These are phyloP conservation scores for Chlorella sorokiniana DNA, from an alignment of 139 green algal species.

Conservation along the genomic window DNA sequence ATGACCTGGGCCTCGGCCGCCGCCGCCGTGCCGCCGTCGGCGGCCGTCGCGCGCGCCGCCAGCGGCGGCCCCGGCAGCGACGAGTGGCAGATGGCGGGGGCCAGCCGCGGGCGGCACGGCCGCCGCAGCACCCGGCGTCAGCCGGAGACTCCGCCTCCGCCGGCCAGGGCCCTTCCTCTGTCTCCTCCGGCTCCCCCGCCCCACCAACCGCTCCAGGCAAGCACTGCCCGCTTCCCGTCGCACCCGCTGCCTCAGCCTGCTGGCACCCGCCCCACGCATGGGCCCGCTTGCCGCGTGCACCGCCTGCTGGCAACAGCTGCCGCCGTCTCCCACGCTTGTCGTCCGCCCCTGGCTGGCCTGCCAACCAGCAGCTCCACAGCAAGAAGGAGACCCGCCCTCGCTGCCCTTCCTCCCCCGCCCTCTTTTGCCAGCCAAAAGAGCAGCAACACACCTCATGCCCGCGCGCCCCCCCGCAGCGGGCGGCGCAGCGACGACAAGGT, in stretches of 20 bases:
- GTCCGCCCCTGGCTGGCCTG: too few species aligned
- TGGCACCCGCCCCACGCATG: too few species aligned
- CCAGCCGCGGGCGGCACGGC: background rate
- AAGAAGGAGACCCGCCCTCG: too few species aligned
- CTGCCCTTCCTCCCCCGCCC: too few species aligned
- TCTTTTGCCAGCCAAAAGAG: too few species aligned
- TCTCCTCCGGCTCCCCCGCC: constrained; percentile 1
- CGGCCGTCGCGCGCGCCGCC: background rate
- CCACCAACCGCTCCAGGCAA: background rate
- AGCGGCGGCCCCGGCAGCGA: background rate
- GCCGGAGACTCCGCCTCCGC: background rate
- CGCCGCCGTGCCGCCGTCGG: background rate
- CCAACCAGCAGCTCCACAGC: too few species aligned
- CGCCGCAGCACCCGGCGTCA: background rate
- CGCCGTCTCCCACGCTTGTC: too few species aligned
- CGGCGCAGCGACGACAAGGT: constrained; percentile 17
- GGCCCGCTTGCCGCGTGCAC: background rate
- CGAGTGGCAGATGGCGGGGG: constrained; percentile 17
- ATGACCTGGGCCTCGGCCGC: constrained; percentile 9
- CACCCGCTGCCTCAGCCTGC: too few species aligned
- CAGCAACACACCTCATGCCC: too few species aligned
- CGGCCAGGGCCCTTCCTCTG: background rate
- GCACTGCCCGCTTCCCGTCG: too few species aligned
- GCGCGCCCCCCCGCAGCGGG: constrained; percentile 11
- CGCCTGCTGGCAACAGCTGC: too few species aligned